phyloP scores from a whole-genome alignment of 352 stramenopile species.

The Phytophthora uliginosa region DNA sequence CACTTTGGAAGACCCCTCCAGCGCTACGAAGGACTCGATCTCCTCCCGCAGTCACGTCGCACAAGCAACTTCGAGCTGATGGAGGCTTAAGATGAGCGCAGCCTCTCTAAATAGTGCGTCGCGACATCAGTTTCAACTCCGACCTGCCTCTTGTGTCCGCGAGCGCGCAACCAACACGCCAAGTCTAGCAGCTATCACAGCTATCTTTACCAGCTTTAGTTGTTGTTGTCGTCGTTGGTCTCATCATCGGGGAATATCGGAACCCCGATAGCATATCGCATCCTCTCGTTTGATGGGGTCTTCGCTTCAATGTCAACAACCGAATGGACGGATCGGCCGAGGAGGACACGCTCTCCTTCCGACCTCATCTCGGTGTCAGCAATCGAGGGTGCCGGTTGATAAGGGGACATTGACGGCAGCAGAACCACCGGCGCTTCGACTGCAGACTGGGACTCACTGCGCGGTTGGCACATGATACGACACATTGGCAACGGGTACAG shows the following conservation, averaged over 20 bases:
- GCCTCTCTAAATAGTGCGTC: constrained; percentile 27
- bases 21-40: background rate
- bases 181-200: constrained; percentile 1
- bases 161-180: background rate
- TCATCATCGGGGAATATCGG: constrained; percentile 29
- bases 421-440: constrained; percentile 25
- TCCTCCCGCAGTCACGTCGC: background rate
- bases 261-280: constrained; percentile 19
- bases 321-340: constrained; percentile 29
- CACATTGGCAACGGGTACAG: constrained; percentile 46
- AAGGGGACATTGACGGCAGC: constrained; percentile 35
- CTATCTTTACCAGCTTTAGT: constrained; percentile 14
- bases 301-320: constrained; percentile 15
- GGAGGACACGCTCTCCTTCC: constrained; percentile 5
- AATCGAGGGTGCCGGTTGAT: constrained; percentile 18
- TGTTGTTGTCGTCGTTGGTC: constrained; percentile 11
- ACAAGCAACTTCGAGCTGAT: background rate
- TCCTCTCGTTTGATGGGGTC: background rate
- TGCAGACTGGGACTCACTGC: background rate
- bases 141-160: background rate
- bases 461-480: constrained; percentile 40
- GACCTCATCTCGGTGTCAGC: background rate
- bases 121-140: constrained; percentile 36
- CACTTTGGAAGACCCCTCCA: background rate
- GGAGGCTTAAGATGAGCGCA: background rate